Evolutionary conservation across 2,329 filamentous ascomycete genomes (phyloP), one percentile per base, ranked within the genome.

Genomic region (Penicillium sp.): DNA sequence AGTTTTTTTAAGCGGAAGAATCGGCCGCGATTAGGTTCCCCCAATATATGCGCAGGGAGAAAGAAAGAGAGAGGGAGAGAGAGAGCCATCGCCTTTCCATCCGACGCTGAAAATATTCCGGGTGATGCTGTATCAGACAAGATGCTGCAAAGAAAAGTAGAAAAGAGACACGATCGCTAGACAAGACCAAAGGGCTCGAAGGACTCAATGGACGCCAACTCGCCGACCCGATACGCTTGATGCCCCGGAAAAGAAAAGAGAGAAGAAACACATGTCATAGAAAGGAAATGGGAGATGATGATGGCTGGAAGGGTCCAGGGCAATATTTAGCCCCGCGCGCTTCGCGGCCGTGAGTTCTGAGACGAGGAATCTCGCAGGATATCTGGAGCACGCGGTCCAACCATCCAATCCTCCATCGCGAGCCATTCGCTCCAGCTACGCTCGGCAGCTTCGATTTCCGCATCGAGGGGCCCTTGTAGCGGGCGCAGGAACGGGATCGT

Each of bases 341-440:
- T 70, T 29, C 67, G 64, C 23, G 66, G 62, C 47, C 65, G 65
- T 21, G 70, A 70, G 20, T 60, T 60, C 24, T 68, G 67, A 26
- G 72, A 74, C 3, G 68, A 69, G 3, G 70, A 71, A 44, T 74
- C 73, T 37, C 66, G 64, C 18, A 75, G 61, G 5, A 60, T 60
- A 56, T 79, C 78, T 6, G 88, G 89, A 26, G 87, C 87, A 55
- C 90, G 78, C 1, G 90, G 89, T 2, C 92, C 92, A n/a, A 97
- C 78, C 91, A 96, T 96, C 93, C 93, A 97, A 71, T 97, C 93
- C 72, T 96, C 91, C 90, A 97, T 95, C 10, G 90, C 90, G 26
- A 97, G 77, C 93, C 93, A 97, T 65, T 93, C 87, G 68, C 91
- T 95, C 94, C 94, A 99, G 53, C 82, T 86, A 55, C 83, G 82